Evolutionary conservation across 495 filamentous ascomycete genomes (phyloP).

Genomic region (Parachaetomium inaequale): DNA sequence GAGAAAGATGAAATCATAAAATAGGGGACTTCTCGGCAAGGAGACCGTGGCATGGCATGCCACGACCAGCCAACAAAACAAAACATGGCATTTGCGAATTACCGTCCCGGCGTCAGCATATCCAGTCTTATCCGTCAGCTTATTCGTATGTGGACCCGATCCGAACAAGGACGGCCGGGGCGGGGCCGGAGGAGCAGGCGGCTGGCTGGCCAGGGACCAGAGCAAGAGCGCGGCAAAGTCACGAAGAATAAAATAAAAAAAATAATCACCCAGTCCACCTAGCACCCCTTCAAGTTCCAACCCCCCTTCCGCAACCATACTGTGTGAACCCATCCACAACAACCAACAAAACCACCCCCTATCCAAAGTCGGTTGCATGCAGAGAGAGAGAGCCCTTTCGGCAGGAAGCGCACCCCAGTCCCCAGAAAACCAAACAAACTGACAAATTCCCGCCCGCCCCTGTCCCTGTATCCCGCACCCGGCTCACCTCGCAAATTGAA

Average conservation of each 20-base stretch:
- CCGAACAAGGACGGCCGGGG: slow-evolving; percentile 4
- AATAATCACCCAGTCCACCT: not conserved
- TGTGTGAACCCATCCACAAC: not conserved
- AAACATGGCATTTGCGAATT: not conserved
- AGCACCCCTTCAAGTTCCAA: not conserved
- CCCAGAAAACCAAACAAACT: not conserved
- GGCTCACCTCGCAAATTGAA: not conserved
- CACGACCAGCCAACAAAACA: not conserved
- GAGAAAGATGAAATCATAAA: no score
- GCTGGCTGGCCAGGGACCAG: not conserved
- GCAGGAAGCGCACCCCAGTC: not conserved
- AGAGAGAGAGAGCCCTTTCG: no score
- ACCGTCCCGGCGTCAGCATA: not conserved
- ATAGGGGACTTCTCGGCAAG: not conserved
- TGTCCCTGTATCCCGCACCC: slow-evolving; percentile 2
- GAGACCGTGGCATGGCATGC: not conserved
- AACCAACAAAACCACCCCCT: not conserved
- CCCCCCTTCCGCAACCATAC: no score
- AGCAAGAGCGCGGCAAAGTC: not conserved
- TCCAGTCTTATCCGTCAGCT: not conserved
- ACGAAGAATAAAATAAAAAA: not conserved
- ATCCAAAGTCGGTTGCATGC: no score
- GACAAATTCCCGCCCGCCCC: slow-evolving; percentile 5
- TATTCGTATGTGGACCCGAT: not conserved
- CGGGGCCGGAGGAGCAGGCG: not conserved